Conservation (phyloP, 78 protist species). For the Tieghemostelium lacteum region DNA sequence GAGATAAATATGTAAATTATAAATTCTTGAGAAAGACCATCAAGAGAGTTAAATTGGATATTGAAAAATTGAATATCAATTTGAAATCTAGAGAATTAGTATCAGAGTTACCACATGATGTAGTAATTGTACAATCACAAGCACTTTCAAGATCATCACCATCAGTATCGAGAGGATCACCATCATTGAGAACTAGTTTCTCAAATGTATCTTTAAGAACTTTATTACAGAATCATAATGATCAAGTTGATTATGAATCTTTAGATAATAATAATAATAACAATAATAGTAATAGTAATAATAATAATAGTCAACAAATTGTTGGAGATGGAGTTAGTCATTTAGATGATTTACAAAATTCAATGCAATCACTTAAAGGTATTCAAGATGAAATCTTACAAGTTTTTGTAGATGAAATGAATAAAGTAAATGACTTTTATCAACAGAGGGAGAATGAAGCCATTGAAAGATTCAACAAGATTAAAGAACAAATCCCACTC, state of each 20-base stretch:
- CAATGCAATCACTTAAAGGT: constrained; percentile 13
- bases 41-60: constrained; percentile 35
- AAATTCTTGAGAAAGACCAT: constrained; percentile 39
- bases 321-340: not conserved
- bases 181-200: not conserved
- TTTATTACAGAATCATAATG: too few species aligned
- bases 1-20: constrained; percentile 42
- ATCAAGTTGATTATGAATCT: too few species aligned
- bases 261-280: too few species aligned
- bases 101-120: too few species aligned
- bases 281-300: not conserved
- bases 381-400: constrained; percentile 36
- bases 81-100: too few species aligned
- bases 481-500: constrained; percentile 29
- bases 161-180: not conserved
- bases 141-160: too few species aligned
- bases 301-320: not conserved
- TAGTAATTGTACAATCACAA: too few species aligned
- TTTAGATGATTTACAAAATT: not conserved
- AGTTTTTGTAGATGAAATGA: constrained; percentile 6
- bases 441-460: constrained; percentile 69
- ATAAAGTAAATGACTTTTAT: constrained; percentile 49
- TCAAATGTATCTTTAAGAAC: not conserved
- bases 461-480: constrained; percentile 27
- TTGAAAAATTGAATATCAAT: constrained; percentile 26